phyloP scores from a whole-genome alignment of 768 basidiomycete species.

The Chalciporus sphaerocephalus region DNA sequence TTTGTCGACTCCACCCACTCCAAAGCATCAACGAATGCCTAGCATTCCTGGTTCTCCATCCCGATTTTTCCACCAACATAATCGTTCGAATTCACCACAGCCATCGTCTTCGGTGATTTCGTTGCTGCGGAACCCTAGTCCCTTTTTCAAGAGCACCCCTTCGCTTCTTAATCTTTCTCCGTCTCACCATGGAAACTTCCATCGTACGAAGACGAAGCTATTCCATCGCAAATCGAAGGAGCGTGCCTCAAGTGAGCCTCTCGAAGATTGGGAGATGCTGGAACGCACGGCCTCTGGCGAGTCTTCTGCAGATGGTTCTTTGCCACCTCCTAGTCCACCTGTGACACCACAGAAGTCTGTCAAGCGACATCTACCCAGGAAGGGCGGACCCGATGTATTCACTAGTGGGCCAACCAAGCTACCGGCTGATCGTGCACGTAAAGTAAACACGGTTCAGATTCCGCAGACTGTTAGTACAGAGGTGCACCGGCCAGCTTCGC shows the following conservation, averaged over 20 bases:
- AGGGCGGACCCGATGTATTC: constrained; percentile 12
- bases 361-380: constrained; percentile 15
- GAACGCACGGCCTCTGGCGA: constrained; percentile 27
- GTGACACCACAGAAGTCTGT: constrained; percentile 17
- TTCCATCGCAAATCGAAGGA: constrained; percentile 35
- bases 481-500: constrained; percentile 27
- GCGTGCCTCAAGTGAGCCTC: constrained; percentile 30
- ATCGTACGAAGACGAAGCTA: constrained; percentile 29
- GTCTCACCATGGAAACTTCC: constrained; percentile 28
- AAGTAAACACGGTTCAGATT: constrained; percentile 23
- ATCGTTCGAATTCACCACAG: constrained; percentile 30
- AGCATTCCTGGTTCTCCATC: constrained; percentile 31
- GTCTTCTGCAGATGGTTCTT: constrained; percentile 22
- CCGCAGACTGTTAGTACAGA: constrained; percentile 15
- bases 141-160: constrained; percentile 33
- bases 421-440: constrained; percentile 18
- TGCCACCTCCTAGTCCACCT: constrained; percentile 19
- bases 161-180: constrained; percentile 30
- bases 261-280: constrained; percentile 33
- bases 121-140: constrained; percentile 32
- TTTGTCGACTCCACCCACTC: constrained; percentile 29
- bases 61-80: constrained; percentile 24
- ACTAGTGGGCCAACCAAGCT: constrained; percentile 8
- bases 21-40: constrained; percentile 30
- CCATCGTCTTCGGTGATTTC: constrained; percentile 34